phyloP scores from a whole-genome alignment of 23 red algal species.

The Gracilariopsis chorda region DNA sequence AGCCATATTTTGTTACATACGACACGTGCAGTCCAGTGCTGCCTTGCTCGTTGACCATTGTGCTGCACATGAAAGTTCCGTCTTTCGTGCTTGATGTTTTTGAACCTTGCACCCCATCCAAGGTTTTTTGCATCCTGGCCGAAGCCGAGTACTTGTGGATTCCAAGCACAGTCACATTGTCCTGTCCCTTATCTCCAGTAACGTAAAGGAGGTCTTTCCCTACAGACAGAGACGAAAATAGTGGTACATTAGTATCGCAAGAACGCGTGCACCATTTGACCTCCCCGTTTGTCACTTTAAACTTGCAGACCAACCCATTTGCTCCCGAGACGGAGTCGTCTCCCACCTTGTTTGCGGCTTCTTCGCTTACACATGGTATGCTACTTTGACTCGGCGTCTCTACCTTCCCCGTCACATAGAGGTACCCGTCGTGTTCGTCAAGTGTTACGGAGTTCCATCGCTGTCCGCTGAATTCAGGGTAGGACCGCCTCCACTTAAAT shows the following conservation, averaged over 20 bases:
- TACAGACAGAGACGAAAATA: background rate
- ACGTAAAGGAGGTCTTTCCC: background rate
- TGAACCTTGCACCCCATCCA: background rate
- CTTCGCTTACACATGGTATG: background rate
- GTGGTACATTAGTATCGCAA: background rate
- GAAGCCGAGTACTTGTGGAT: background rate
- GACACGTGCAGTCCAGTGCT: background rate
- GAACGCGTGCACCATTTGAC: background rate
- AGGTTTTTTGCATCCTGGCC: background rate
- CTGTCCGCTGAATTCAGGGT: background rate
- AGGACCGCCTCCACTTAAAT: background rate
- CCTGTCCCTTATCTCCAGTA: background rate
- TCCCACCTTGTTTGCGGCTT: too few relatives aligned
- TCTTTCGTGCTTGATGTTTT: background rate
- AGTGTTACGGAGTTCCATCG: background rate
- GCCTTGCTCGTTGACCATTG: background rate
- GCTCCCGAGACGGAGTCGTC: background rate
- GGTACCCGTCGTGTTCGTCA: background rate
- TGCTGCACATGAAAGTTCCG: background rate
- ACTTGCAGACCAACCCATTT: background rate
- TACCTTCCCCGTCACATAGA: background rate
- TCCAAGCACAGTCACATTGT: background rate
- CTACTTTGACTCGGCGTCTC: background rate
- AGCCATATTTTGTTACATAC: background rate
- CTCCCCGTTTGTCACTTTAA: background rate